These are phyloP conservation scores for Chaetomiaceae sp. DNA, from an alignment of 2,329 filamentous ascomycete species.

Conservation along the genomic window DNA sequence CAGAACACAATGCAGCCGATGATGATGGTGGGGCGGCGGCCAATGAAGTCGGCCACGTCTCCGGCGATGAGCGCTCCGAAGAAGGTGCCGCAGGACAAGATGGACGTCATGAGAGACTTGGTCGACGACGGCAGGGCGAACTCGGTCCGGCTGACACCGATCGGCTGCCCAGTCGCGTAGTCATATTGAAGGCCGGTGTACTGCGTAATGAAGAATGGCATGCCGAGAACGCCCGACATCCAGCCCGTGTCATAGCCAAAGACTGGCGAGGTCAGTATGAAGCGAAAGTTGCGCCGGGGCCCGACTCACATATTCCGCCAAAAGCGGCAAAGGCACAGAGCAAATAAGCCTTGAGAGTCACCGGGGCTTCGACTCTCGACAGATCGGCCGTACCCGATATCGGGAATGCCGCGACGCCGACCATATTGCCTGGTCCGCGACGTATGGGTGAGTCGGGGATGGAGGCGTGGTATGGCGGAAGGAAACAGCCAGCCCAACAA, in stretches of 20 bases:
- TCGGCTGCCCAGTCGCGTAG: conserved; percentile 27
- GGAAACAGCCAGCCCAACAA: not conserved
- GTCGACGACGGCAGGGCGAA: conserved; percentile 26
- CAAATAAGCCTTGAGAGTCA: conserved; percentile 55
- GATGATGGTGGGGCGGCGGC: conserved; percentile 57
- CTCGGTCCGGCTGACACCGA: conserved; percentile 20
- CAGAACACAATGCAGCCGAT: conserved; percentile 57
- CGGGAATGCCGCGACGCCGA: conserved; percentile 28
- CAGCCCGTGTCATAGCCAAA: conserved; percentile 58
- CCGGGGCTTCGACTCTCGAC: conserved; percentile 53
- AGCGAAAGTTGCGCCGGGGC: not conserved
- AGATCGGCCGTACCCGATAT: conserved; percentile 43
- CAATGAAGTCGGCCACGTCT: conserved; percentile 61
- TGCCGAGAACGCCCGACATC: conserved; percentile 47
- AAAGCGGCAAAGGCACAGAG: conserved; percentile 59
- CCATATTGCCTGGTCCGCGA: conserved; percentile 25
- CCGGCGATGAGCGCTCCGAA: conserved; percentile 61
- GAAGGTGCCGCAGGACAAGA: conserved; percentile 62
- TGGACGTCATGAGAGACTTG: conserved; percentile 55
- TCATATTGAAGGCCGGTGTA: conserved; percentile 36
- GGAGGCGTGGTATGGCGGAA: not conserved
- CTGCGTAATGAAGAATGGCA: conserved; percentile 36
- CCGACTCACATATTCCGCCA: conserved; percentile 46
- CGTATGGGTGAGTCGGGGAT: not conserved
- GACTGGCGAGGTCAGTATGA: conserved; percentile 29